Conservation (phyloP, 1,284 basidiomycete species). For the Irpex sp. region DNA sequence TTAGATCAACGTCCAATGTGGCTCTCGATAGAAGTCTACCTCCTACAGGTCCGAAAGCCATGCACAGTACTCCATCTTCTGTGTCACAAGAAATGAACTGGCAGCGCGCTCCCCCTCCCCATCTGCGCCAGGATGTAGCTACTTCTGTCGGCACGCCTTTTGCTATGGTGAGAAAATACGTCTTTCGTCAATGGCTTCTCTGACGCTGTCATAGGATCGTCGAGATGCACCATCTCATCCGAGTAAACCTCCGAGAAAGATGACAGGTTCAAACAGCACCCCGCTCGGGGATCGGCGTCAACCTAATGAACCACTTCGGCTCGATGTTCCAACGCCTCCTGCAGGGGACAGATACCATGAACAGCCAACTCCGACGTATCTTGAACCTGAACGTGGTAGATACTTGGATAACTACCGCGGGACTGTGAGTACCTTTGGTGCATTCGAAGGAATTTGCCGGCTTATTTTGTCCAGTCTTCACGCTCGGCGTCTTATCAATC, state of each 20-base stretch:
- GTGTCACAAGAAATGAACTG: neutral
- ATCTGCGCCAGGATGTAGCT: neutral
- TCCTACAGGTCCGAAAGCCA: neutral
- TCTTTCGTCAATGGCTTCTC: neutral
- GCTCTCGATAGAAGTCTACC: neutral
- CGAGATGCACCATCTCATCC: neutral
- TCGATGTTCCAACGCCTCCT: neutral
- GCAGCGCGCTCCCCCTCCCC: neutral
- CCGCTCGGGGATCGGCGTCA: neutral
- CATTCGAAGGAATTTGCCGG: neutral
- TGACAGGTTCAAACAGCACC: neutral
- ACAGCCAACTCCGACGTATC: neutral
- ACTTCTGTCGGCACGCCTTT: neutral
- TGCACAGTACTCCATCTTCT: neutral
- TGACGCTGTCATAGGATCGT: neutral
- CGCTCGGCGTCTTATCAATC: neutral
- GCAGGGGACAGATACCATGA: neutral
- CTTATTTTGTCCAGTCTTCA: neutral
- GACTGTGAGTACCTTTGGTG: neutral
- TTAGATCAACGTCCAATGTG: neutral
- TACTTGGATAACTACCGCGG: neutral
- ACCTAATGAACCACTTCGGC: neutral
- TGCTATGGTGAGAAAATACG: neutral
- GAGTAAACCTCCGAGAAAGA: neutral
- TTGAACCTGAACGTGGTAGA: neutral